Percentiles rank a stretch among this genome's conserved stretches.
These are phyloP conservation scores for Arthrobotrys conoides DNA, from an alignment of 2,329 filamentous ascomycete species.

Conservation along the genomic window DNA sequence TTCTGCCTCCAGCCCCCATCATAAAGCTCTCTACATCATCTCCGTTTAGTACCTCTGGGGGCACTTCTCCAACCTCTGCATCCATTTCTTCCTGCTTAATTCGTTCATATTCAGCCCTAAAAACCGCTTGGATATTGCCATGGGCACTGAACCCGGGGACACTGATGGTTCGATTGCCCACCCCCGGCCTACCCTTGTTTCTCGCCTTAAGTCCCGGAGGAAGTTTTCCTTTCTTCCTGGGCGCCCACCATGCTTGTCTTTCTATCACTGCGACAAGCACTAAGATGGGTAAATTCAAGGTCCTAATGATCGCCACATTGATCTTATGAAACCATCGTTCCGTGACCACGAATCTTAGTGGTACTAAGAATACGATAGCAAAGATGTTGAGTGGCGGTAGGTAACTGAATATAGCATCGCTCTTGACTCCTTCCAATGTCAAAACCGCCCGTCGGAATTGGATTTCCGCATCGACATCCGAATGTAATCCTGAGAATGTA, in stretches of 20 bases:
- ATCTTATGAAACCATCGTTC: slow-evolving; percentile 92
- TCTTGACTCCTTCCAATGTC: slow-evolving; percentile 88
- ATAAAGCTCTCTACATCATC: slow-evolving; percentile 34
- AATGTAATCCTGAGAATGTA: slow-evolving; percentile 83
- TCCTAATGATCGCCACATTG: slow-evolving; percentile 81
- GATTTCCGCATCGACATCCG: slow-evolving; percentile 84
- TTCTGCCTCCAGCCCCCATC: slow-evolving; percentile 21
- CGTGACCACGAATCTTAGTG: slow-evolving; percentile 82
- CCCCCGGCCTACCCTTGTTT: slow-evolving; percentile 6
- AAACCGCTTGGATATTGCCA: slow-evolving; percentile 54
- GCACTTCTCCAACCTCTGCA: slow-evolving; percentile 27
- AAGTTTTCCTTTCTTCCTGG: slow-evolving; percentile 22
- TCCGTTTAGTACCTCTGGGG: slow-evolving; percentile 3
- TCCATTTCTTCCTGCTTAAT: slow-evolving; percentile 49
- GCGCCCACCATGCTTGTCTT: slow-evolving; percentile 77
- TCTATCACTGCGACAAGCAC: slow-evolving; percentile 80
- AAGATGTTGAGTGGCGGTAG: slow-evolving; percentile 87
- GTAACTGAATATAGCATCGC: slow-evolving; percentile 85
- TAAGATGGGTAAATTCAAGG: slow-evolving; percentile 81
- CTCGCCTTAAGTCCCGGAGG: background rate
- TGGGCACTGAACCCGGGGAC: slow-evolving; percentile 57
- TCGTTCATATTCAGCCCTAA: slow-evolving; percentile 50
- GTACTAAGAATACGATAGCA: slow-evolving; percentile 80
- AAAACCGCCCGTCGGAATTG: slow-evolving; percentile 85
- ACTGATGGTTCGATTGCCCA: slow-evolving; percentile 49